Percentiles rank a stretch among this genome's conserved stretches.
Evolutionary conservation across 2,329 filamentous ascomycete genomes (phyloP).

Genomic region (Penicillium sp.): DNA sequence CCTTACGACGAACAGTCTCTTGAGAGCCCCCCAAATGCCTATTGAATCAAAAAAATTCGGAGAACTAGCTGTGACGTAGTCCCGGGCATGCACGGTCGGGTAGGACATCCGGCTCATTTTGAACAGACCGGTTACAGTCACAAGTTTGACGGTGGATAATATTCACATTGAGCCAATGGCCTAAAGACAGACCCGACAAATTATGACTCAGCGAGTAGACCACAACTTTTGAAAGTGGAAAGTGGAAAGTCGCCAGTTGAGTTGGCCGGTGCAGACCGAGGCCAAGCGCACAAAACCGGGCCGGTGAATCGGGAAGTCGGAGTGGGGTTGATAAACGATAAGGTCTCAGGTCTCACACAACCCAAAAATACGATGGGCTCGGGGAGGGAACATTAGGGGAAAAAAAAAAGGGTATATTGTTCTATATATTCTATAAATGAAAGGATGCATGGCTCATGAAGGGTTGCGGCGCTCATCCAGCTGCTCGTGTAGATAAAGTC

Average conservation of each 20-base stretch:
- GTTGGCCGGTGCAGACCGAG: conserved; percentile 8
- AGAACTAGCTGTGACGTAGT: background rate
- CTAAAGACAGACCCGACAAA: background rate
- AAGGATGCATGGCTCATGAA: conserved; percentile 8
- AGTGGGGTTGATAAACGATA: conserved; percentile 10
- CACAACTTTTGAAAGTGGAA: too few relatives aligned
- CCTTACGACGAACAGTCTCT: too few relatives aligned
- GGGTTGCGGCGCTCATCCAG: conserved; percentile 18
- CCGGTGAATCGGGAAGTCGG: conserved; percentile 10
- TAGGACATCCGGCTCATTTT: background rate
- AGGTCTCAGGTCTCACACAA: conserved; percentile 5
- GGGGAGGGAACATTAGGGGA: too few relatives aligned
- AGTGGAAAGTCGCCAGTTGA: background rate
- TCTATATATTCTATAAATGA: conserved; percentile 13
- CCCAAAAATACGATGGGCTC: background rate
- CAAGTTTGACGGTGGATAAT: background rate
- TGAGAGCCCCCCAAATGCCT: too few relatives aligned
- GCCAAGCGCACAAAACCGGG: conserved; percentile 18
- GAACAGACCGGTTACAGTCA: background rate
- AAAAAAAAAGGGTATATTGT: conserved; percentile 24
- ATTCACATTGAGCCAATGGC: background rate
- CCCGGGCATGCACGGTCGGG: background rate
- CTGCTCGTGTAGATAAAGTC: conserved; percentile 31
- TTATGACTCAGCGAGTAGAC: background rate
- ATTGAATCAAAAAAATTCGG: background rate